A percentile compares a stretch with the other conserved stretches of the same genome.
phyloP scores from a whole-genome alignment of 805 yeast genomes.

The Saccharomyces kudriavzevii region DNA sequence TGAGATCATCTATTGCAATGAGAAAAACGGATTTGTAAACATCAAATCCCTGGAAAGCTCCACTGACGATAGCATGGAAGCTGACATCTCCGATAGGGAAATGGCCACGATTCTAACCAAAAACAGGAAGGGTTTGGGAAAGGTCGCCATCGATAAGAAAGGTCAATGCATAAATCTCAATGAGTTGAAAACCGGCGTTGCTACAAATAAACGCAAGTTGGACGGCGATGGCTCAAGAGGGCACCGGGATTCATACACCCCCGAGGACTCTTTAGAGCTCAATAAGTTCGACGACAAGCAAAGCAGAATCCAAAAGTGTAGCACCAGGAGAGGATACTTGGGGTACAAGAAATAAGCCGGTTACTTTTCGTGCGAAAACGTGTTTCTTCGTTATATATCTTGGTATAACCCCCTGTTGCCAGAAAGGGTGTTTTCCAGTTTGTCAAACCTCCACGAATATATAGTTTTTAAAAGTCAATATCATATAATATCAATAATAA shows the following conservation, averaged over 20 bases:
- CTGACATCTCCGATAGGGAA: conserved; percentile 17
- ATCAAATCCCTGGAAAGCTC: background rate
- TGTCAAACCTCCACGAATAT: background rate
- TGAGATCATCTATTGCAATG: background rate
- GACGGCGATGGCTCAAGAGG: background rate
- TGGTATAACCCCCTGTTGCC: background rate
- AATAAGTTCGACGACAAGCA: conserved; percentile 21
- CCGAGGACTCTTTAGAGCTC: conserved; percentile 11
- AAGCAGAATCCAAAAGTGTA: conserved; percentile 16
- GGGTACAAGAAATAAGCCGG: background rate
- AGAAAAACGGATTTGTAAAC: background rate
- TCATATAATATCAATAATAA: background rate
- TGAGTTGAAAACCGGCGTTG: conserved; percentile 2
- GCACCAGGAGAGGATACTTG: conserved; percentile 11
- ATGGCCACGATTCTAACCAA: conserved; percentile 16
- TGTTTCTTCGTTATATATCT: background rate
- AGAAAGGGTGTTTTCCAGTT: background rate
- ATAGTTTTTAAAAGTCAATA: background rate
- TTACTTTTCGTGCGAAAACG: background rate
- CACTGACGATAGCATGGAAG: conserved; percentile 11
- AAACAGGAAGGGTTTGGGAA: conserved; percentile 1
- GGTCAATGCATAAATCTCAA: background rate
- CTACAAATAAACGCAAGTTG: background rate
- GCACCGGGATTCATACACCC: background rate
- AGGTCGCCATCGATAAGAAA: background rate